phyloP scores from a whole-genome alignment of 441 rosid genomes.

The Corymbia calophylla region DNA sequence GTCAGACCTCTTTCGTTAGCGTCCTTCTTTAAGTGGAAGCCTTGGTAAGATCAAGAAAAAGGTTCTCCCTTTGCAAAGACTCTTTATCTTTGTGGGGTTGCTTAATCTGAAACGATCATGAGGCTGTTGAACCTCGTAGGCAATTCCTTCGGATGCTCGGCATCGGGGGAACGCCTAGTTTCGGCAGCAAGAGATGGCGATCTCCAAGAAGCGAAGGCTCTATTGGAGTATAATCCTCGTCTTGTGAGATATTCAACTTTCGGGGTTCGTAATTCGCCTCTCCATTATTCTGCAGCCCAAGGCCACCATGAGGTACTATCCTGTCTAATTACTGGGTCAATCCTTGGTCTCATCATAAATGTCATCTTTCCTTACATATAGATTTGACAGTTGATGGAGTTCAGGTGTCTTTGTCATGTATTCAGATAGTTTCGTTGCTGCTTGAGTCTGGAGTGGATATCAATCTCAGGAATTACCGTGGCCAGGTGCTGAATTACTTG shows the following conservation, averaged over 20 bases:
- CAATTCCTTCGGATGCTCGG: conserved; percentile 95
- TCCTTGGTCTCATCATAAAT: not conserved
- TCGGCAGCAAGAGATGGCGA: conserved; percentile 98
- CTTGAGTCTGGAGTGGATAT: conserved; percentile 96
- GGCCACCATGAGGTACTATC: conserved; percentile 87
- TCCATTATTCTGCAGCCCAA: conserved; percentile 96
- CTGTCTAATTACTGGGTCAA: not conserved
- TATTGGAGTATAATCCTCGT: conserved; percentile 87
- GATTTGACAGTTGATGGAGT: not conserved
- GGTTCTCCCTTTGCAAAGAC: not conserved
- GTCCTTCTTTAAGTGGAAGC: not conserved
- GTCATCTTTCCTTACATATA: not conserved
- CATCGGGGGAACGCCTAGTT: conserved; percentile 92
- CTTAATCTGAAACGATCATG: conserved; percentile 27
- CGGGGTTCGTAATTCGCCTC: conserved; percentile 92
- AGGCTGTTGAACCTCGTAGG: conserved; percentile 79
- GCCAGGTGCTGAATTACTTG: conserved; percentile 52
- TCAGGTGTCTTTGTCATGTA: conserved; percentile 5
- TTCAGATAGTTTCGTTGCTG: conserved; percentile 81
- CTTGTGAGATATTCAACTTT: conserved; percentile 89
- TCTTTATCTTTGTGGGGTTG: not conserved
- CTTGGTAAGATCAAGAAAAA: not conserved
- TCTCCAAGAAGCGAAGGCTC: conserved; percentile 88
- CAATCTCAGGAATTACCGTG: conserved; percentile 90
- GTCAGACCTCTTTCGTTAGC: not conserved